Evolutionary conservation across 371 early-diverging fungal genomes (phyloP).

Genomic region (Funneliformis caledonium): DNA sequence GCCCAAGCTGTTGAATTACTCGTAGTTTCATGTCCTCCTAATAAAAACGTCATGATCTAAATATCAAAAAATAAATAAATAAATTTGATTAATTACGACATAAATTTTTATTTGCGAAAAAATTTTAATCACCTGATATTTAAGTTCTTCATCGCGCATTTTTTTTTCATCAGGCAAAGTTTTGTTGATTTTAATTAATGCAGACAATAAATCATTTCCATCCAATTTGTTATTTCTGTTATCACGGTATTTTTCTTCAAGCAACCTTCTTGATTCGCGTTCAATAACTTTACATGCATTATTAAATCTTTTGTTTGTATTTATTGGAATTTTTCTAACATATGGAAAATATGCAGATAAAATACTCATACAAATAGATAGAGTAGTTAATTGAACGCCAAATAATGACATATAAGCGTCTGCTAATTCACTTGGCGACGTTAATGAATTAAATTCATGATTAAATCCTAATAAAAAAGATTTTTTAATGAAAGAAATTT

Average conservation of each 20-base stretch:
- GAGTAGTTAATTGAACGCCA: background rate
- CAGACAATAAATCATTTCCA: too few relatives aligned
- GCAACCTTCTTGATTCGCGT: too few relatives aligned
- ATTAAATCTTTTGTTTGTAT: background rate
- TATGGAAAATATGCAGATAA: slow-evolving; percentile 1
- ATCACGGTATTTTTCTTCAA: too few relatives aligned
- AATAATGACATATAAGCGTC: background rate
- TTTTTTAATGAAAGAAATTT: background rate
- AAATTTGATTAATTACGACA: background rate
- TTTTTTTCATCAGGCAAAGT: slow-evolving; percentile 2
- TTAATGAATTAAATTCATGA: slow-evolving; percentile 20
- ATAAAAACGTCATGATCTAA: slow-evolving; percentile 47
- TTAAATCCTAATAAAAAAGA: slow-evolving; percentile 10
- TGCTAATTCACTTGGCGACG: slow-evolving; percentile 1
- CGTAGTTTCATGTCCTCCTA: slow-evolving; percentile 50
- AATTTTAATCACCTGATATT: background rate
- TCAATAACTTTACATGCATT: too few relatives aligned
- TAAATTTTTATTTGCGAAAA: background rate
- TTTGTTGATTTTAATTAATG: slow-evolving; percentile 4
- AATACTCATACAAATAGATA: background rate
- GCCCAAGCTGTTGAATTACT: slow-evolving; percentile 43
- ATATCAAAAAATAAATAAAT: background rate
- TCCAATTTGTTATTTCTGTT: too few relatives aligned
- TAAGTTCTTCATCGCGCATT: slow-evolving; percentile 16
- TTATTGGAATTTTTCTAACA: slow-evolving; percentile 3